Evolutionary conservation across 805 yeast species (phyloP), one percentile per base, ranked within the genome.

Genomic region (Saccharomycodes ludwigii): DNA sequence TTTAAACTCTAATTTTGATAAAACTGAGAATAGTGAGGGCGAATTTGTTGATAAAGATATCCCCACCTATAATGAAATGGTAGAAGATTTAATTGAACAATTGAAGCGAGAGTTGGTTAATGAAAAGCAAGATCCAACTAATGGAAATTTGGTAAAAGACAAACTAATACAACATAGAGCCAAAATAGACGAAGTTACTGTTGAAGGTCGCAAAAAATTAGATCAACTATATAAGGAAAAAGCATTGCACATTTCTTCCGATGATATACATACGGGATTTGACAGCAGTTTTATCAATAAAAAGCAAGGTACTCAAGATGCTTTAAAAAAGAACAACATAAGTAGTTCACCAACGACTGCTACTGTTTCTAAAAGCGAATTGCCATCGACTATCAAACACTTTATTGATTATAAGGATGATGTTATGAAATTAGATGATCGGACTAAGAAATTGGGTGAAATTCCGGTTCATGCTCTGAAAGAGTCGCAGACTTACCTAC

Each of bases 191-290:
- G 69, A 69, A 17, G 79, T 82, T 4, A 63, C 78, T 37, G 58
- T 58, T 16, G 74, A 72, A 38, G 84, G 81, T 36, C 63, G 67
- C 16, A 68, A 70, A 31, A 84, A 81, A 52, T 60, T 85, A 41
- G 73, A 67, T 24, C 71, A 70, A 21, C 62, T 91, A 34, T 65
- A 71, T 42, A 66, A 71, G 41, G 95, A 86, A 46, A 80, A 81
- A 47, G 63, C 73, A 9, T 48, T 63, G 29, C 79, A 82, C 50
- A 86, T 91, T 41, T 76, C 93, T 3, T 76, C 91, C 31, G 97
- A 86, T 11, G 98, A 88, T 56, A 68, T 85, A 24, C 91, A 74
- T 43, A 84, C 91, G 10, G 97, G 95, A 0, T 91, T 83, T 63
- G 94, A 88, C 50, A 72, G 81, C 26, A 78, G 95, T 0, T 71